Percentiles rank a stretch among this genome's conserved stretches.
These are phyloP conservation scores for Fraxinus greggii DNA, from an alignment of 305 asterid genomes.

Conservation along the genomic window DNA sequence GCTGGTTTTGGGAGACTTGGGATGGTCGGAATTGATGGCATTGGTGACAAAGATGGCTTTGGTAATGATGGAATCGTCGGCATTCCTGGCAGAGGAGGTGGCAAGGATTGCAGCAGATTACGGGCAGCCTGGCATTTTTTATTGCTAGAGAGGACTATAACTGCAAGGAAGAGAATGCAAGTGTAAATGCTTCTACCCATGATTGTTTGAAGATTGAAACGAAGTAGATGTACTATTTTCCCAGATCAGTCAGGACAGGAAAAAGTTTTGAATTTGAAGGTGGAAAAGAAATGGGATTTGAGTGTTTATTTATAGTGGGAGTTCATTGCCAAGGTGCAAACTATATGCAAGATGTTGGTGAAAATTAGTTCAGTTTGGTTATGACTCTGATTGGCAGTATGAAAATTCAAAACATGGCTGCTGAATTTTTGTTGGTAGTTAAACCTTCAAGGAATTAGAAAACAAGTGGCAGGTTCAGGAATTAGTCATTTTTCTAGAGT, in stretches of 20 bases:
- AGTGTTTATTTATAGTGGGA: not conserved
- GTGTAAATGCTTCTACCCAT: not conserved
- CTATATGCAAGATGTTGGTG: not conserved
- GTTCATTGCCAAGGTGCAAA: not conserved
- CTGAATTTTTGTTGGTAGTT: not conserved
- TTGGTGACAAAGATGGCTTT: constrained; percentile 18
- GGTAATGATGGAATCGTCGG: constrained; percentile 10
- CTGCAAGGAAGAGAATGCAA: not conserved
- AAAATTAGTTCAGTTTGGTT: not conserved
- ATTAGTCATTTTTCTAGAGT: not conserved
- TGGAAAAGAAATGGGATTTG: not conserved
- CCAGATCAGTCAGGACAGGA: not conserved
- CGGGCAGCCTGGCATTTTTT: not conserved
- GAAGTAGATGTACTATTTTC: not conserved
- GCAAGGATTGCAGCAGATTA: not conserved
- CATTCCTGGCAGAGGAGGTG: not conserved
- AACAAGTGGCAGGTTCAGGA: not conserved
- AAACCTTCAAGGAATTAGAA: not conserved
- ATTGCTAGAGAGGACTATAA: not conserved
- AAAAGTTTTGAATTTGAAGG: not conserved
- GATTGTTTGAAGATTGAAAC: not conserved
- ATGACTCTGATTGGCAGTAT: not conserved
- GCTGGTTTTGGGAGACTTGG: constrained; percentile 20
- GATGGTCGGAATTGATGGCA: constrained; percentile 18
- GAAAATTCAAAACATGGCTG: not conserved